Evolutionary conservation across 2,329 filamentous ascomycete genomes (phyloP), one percentile per base, ranked within the genome.

Genomic region (Microsporum canis): DNA sequence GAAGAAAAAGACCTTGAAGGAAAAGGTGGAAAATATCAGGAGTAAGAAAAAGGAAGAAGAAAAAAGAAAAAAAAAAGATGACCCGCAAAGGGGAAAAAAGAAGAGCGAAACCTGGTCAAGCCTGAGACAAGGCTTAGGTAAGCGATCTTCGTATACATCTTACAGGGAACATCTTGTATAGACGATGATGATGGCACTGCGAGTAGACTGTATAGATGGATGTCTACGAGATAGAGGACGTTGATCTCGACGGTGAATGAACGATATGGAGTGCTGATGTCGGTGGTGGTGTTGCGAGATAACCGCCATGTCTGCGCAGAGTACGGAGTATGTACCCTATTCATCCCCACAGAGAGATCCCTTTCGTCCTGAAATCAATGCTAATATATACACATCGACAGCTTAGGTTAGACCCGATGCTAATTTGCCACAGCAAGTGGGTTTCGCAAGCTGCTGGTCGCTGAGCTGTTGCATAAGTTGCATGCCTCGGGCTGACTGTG

Each of bases 121-220:
- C 29, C 49, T 55, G 49, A 55, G 49, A 55, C 49, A 39, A 49
- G 27, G 49, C 49, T 55, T 34, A 55, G 49, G 14, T 55, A 55
- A 55, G 49, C 49, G 49, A 17, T 43, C 10, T 14, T 43, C 39
- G 34, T 5, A 36, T 5, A 36, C n/a, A n/a, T n/a, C n/a, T n/a
- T n/a, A n/a, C 5, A 36, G 34, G 17, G 43, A 47, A 12, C 38
- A 12, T 47, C 43, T 23, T 27, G 17, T 1, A 23, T 23, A 23
- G 17, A 23, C 17, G 17, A 23, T 23, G 17, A 23, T 23, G 17
- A 23, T 23, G 17, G 1, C 17, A 1, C 17, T 23, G 17, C 17
- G 17, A 23, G 17, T 23, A 23, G 17, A 23, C 17, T 23, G 17
- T 23, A 23, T 23, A 23, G 17, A 23, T 23, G 17, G 17, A 23